Percentiles rank a stretch among this genome's conserved stretches.
Evolutionary conservation across 2,329 filamentous ascomycete species (phyloP).

Genomic region (Neophaeococcomyces mojaviensis): DNA sequence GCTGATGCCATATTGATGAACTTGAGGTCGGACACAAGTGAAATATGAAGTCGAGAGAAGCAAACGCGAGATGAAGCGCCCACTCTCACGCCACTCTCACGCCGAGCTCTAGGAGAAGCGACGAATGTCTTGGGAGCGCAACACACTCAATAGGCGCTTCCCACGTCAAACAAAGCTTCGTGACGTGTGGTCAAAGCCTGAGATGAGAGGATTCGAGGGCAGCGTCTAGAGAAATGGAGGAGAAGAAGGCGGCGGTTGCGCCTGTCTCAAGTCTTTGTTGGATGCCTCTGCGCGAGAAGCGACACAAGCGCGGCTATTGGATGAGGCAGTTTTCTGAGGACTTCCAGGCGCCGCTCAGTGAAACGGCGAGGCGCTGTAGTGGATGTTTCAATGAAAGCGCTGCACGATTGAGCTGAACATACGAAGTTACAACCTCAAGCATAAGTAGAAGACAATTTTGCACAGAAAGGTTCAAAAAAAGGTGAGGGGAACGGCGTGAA

Average conservation of each 20-base stretch:
- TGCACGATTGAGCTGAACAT: background rate
- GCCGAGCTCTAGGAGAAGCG: slow-evolving; percentile 5
- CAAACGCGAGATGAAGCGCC: background rate
- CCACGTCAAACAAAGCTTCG: slow-evolving; percentile 5
- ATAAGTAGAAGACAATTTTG: too few relatives aligned
- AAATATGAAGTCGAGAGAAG: slow-evolving; percentile 4
- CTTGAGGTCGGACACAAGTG: background rate
- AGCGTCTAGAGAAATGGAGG: slow-evolving; percentile 4
- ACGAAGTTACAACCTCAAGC: too few relatives aligned
- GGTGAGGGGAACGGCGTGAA: too few relatives aligned
- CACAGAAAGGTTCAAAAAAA: too few relatives aligned
- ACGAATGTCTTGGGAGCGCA: background rate
- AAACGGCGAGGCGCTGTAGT: background rate
- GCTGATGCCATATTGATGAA: slow-evolving; percentile 4
- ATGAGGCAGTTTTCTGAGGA: background rate
- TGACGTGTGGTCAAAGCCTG: background rate
- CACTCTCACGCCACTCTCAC: background rate
- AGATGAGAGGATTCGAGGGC: background rate
- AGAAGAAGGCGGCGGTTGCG: slow-evolving; percentile 2
- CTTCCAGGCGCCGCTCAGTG: background rate
- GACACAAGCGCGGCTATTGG: slow-evolving; percentile 7
- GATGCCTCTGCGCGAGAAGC: background rate
- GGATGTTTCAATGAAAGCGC: background rate
- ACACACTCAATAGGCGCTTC: background rate
- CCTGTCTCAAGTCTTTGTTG: slow-evolving; percentile 5